Evolutionary conservation across 2,329 filamentous ascomycete species (phyloP), one percentile per base, ranked within the genome.

Genomic region (Aspergillus sp.): DNA sequence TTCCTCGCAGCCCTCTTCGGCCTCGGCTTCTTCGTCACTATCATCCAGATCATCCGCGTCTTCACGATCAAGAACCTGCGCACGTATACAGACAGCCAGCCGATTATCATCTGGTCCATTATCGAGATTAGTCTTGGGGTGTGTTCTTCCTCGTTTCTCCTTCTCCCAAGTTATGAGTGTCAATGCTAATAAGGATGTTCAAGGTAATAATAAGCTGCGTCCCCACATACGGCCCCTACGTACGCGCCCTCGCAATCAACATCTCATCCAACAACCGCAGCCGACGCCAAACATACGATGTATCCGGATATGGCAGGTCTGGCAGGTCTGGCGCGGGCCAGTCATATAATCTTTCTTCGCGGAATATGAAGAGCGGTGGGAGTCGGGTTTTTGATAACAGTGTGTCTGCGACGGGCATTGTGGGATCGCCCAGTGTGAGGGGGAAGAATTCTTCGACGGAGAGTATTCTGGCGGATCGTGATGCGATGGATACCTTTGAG

Each of bases 31-130:
- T 82, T 83, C 68, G 76, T 83, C 43, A 81, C 78, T 5, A 60
- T 80, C 47, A 80, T 82, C 56, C 80, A 83, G 62, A 76, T 81
- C 55, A 74, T 83, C 58, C 80, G 80, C 13, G 79, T 83, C 56
- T 74, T 78, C 55, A 81, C 77, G n/a, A 76, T 83, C 60, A 71
- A 71, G 38, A 73, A 69, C 13, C 73, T 82, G 3, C 61, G 66
- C 32, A 77, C 77, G 62, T 79, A 78, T 56, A 74, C 78, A 34
- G 78, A 83, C 65, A 79, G 74, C 2, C 70, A 76, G 5, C 59
- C 66, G 1, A 65, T 77, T 22, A 74, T 81, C 49, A 70, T 76
- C 36, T 81, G 79, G 79, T 81, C 78, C 0, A 68, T 71, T 12
- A 63, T 81, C 15, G 79, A 81, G 61, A 73, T 73, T 52, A 74